These are phyloP conservation scores for Pythium insidiosum DNA, from an alignment of 352 stramenopile species.

Conservation along the genomic window DNA sequence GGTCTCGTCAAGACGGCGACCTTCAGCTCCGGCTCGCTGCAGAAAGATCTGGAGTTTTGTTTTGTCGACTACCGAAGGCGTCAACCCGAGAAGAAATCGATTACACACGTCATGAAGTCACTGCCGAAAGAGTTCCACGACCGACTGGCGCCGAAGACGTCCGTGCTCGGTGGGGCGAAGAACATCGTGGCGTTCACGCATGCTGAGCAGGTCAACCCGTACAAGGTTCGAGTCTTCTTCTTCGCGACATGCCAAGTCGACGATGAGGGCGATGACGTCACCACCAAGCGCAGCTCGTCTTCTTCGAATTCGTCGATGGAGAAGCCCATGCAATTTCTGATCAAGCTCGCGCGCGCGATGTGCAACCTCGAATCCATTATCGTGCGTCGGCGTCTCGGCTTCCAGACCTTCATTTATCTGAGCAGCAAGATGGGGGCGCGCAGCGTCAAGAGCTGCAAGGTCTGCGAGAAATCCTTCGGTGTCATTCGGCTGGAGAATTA, in stretches of 20 bases:
- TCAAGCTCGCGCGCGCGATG: constrained; percentile 12
- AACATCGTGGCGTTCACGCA: constrained; percentile 20
- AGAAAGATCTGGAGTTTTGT: constrained; percentile 10
- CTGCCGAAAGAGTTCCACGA: constrained; percentile 52
- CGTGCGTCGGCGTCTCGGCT: constrained; percentile 19
- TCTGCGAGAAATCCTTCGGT: constrained; percentile 23
- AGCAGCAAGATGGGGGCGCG: constrained; percentile 11
- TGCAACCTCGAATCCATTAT: constrained; percentile 14
- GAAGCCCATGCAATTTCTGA: constrained; percentile 16
- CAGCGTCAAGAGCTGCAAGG: constrained; percentile 17
- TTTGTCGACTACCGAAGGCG: constrained; percentile 11
- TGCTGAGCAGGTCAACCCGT: constrained; percentile 10
- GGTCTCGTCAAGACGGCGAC: constrained; percentile 5
- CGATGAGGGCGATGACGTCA: constrained; percentile 5
- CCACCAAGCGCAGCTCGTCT: background rate
- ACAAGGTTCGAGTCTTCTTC: constrained; percentile 19
- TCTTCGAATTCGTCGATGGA: constrained; percentile 12
- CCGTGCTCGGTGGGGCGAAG: constrained; percentile 21
- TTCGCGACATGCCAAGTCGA: constrained; percentile 23
- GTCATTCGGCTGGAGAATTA: constrained; percentile 17
- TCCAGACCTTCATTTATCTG: constrained; percentile 23
- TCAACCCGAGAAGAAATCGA: constrained; percentile 3
- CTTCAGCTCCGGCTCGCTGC: constrained; percentile 4
- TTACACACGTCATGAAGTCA: constrained; percentile 49
- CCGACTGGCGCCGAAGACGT: constrained; percentile 14